Evolutionary conservation across 768 basidiomycete genomes (phyloP).

Genomic region (Leucocoprinus birnbaumii): DNA sequence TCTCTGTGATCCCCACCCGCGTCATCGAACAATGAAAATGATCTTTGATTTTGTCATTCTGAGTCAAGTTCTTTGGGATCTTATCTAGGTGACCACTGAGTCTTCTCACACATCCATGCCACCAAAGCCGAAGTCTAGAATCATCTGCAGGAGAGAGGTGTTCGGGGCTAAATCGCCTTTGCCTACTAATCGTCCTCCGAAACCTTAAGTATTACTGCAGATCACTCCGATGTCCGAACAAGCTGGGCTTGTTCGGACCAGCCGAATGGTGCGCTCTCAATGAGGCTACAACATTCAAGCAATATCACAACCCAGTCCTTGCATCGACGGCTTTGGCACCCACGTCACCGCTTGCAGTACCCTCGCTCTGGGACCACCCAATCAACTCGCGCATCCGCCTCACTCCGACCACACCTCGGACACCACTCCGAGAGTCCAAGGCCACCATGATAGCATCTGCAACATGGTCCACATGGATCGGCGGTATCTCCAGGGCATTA

Average conservation of each 20-base stretch:
- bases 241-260: too few species aligned
- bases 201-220: too few species aligned
- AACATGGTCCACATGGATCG: constrained; percentile 95
- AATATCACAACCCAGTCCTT: neutral
- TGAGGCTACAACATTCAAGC: neutral
- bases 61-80: neutral
- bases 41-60: neutral
- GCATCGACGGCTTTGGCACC: neutral
- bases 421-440: constrained; percentile 44
- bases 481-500: constrained; percentile 79
- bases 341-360: constrained; percentile 8
- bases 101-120: too few species aligned
- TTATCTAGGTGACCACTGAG: neutral
- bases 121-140: too few species aligned
- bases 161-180: neutral
- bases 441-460: constrained; percentile 77
- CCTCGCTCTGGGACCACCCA: constrained; percentile 47
- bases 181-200: neutral
- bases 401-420: constrained; percentile 70
- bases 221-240: too few species aligned
- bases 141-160: neutral
- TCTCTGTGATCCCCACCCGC: too few species aligned
- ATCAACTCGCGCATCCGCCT: constrained; percentile 71
- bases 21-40: neutral
- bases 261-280: neutral